Conservation (phyloP, 1,284 basidiomycete genomes). For the Cystobasidiaceae sp. region DNA sequence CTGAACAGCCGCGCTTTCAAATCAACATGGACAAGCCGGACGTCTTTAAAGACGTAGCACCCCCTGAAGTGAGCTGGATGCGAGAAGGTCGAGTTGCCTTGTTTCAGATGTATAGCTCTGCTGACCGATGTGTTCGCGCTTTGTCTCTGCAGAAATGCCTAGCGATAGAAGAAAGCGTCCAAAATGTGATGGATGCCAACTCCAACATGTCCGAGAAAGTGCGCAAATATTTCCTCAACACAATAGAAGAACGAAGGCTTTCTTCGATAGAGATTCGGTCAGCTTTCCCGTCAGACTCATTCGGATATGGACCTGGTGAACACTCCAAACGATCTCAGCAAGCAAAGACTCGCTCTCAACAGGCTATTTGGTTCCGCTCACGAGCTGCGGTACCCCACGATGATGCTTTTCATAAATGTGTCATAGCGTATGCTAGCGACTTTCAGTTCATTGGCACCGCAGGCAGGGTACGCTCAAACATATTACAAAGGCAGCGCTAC, state of each 20-base stretch:
- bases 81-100: background rate
- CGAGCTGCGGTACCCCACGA: constrained; percentile 4
- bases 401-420: constrained; percentile 31
- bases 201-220: constrained; percentile 36
- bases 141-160: constrained; percentile 23
- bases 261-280: constrained; percentile 40
- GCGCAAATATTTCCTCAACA: constrained; percentile 31
- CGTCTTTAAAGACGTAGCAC: constrained; percentile 30
- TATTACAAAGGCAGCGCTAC: constrained; percentile 17
- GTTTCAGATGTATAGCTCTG: background rate
- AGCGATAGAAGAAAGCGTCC: constrained; percentile 38
- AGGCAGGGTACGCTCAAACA: constrained; percentile 11
- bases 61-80: constrained; percentile 33
- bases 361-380: constrained; percentile 30
- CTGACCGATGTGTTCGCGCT: background rate
- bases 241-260: constrained; percentile 36
- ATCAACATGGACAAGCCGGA: background rate
- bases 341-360: constrained; percentile 1
- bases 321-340: background rate
- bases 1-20: constrained; percentile 56
- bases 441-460: constrained; percentile 31
- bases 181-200: constrained; percentile 29
- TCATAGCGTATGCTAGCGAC: constrained; percentile 28
- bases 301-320: background rate
- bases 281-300: constrained; percentile 32